phyloP scores from a whole-genome alignment of 108 stramenopile species.

The Skeletonema marinoi region DNA sequence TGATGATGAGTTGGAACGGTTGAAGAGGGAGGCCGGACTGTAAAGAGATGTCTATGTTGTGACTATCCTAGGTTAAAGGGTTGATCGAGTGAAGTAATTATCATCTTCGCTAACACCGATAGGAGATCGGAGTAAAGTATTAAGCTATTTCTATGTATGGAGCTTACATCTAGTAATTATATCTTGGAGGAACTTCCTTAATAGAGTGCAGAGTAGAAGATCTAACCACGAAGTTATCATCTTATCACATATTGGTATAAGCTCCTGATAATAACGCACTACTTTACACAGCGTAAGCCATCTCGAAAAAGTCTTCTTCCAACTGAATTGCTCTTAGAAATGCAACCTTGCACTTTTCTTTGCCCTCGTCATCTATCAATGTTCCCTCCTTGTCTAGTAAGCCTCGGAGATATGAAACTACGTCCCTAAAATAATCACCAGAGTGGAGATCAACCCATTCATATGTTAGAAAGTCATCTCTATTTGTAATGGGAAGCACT shows the following conservation, averaged over 20 bases:
- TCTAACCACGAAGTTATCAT: no score
- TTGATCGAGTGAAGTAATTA: not conserved
- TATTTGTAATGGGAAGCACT: constrained; percentile 40
- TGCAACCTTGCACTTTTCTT: constrained; percentile 34
- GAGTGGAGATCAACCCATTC: constrained; percentile 79
- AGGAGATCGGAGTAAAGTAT: not conserved
- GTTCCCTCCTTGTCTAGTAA: constrained; percentile 64
- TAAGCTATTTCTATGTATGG: not conserved
- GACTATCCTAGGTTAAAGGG: not conserved
- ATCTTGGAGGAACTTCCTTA: no score
- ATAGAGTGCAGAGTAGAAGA: no score
- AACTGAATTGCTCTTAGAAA: constrained; percentile 63
- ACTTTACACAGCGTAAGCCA: constrained; percentile 44
- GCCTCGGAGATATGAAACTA: constrained; percentile 59
- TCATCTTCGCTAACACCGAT: not conserved
- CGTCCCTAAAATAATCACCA: constrained; percentile 55
- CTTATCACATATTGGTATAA: no score
- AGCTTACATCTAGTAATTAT: not conserved
- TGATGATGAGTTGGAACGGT: constrained; percentile 88
- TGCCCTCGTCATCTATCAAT: constrained; percentile 32
- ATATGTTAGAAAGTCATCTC: constrained; percentile 54
- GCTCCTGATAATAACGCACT: not conserved
- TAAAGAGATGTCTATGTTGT: not conserved
- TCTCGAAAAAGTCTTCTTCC: constrained; percentile 75
- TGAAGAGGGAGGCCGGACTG: constrained; percentile 72